A percentile compares a stretch with the other conserved stretches of the same genome.
Evolutionary conservation across 345 rosid species (phyloP).

Genomic region (Syzygium aromaticum): DNA sequence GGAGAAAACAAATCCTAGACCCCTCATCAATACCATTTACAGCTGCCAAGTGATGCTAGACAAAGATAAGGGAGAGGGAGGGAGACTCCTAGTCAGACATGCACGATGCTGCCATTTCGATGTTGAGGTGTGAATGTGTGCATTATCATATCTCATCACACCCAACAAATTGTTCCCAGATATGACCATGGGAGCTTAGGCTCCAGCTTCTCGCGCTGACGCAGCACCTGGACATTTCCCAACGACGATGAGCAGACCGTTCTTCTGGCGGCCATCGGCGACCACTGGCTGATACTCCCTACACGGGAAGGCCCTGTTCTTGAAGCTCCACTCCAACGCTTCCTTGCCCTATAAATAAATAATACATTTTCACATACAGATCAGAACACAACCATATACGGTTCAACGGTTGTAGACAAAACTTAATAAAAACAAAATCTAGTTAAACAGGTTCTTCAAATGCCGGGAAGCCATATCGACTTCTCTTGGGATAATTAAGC

Average conservation of each 20-base stretch:
- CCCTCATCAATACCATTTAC: not conserved
- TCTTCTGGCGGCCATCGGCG: not conserved
- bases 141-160: not conserved
- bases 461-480: not conserved
- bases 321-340: not conserved
- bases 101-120: not conserved
- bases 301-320: slow-evolving; percentile 1
- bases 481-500: not conserved
- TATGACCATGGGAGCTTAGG: not conserved
- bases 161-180: not conserved
- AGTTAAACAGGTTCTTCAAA: not conserved
- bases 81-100: not conserved
- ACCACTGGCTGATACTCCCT: slow-evolving; percentile 3
- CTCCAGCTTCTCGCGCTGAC: not conserved
- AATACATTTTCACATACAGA: not conserved
- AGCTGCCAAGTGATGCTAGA: not conserved
- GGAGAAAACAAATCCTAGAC: not conserved
- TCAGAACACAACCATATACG: not conserved
- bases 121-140: not conserved
- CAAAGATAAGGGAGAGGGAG: not conserved
- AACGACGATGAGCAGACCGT: not conserved
- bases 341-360: not conserved
- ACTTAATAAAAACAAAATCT: not conserved
- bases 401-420: not conserved
- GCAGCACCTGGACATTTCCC: not conserved